A percentile compares a stretch with the other conserved stretches of the same genome.
These are phyloP conservation scores for Wickerhamomyces hampshirensis DNA, from an alignment of 805 yeast species.

Conservation along the genomic window DNA sequence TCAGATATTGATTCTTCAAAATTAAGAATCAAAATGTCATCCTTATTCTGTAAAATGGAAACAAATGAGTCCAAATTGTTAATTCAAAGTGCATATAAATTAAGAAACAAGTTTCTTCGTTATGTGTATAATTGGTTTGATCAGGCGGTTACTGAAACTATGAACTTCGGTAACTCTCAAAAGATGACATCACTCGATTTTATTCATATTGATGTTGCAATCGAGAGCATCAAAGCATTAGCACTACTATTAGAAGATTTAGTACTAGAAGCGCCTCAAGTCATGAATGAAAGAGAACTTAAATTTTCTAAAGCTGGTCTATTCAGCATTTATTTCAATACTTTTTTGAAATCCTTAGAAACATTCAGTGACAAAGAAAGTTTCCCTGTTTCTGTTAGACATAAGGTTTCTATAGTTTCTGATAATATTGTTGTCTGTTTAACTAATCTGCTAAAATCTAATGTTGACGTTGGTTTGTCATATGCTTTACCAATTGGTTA, in stretches of 20 bases:
- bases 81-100: constrained; percentile 39
- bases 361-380: constrained; percentile 31
- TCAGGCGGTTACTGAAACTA: constrained; percentile 40
- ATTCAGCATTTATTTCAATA: constrained; percentile 67
- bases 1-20: constrained; percentile 21
- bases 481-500: constrained; percentile 77
- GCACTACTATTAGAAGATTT: constrained; percentile 50
- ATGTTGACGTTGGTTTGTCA: constrained; percentile 71
- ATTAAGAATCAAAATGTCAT: constrained; percentile 40
- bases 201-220: constrained; percentile 53
- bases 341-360: constrained; percentile 42
- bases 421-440: constrained; percentile 62
- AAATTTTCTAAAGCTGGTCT: constrained; percentile 52
- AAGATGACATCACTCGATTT: constrained; percentile 27
- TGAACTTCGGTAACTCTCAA: constrained; percentile 10
- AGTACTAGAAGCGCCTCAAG: constrained; percentile 56
- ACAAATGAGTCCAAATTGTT: constrained; percentile 29
- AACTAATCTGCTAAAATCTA: constrained; percentile 65
- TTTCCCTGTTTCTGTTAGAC: constrained; percentile 36
- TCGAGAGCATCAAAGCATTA: constrained; percentile 57
- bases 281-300: constrained; percentile 47
- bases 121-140: constrained; percentile 50
- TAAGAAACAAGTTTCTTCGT: constrained; percentile 45
- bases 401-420: constrained; percentile 51
- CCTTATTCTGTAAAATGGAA: constrained; percentile 33